Conservation (phyloP, 495 filamentous ascomycete genomes). For the Aspergillus nanangensis region DNA sequence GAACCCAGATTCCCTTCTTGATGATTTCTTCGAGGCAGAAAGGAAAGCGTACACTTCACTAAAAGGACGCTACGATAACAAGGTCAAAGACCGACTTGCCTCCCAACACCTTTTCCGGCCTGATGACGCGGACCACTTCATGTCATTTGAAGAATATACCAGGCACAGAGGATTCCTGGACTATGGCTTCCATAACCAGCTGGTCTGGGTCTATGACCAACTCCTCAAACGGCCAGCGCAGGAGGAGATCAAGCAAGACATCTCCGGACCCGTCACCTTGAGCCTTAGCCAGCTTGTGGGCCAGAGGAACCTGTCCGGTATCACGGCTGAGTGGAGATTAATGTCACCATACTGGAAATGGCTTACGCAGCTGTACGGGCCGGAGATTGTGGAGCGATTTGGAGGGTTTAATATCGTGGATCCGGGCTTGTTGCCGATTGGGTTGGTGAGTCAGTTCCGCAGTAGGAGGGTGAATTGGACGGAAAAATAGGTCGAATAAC, state of each 20-base stretch:
- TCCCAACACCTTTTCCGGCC: background rate
- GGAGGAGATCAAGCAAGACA: slow-evolving; percentile 3
- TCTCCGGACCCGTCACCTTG: background rate
- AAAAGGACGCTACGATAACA: slow-evolving; percentile 1
- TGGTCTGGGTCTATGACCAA: slow-evolving; percentile 2
- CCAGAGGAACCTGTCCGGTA: slow-evolving; percentile 1
- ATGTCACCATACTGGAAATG: slow-evolving; percentile 12
- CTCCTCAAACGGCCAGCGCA: slow-evolving; percentile 5
- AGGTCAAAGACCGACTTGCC: background rate
- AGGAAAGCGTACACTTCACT: background rate
- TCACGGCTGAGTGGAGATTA: background rate
- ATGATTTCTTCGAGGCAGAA: slow-evolving; percentile 6
- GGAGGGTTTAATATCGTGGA: slow-evolving; percentile 13
- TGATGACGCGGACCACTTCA: slow-evolving; percentile 1
- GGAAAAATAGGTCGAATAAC: background rate
- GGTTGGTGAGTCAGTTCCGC: slow-evolving; percentile 12
- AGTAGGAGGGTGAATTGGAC: slow-evolving; percentile 11
- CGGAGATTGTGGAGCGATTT: slow-evolving; percentile 10
- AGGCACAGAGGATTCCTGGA: slow-evolving; percentile 4
- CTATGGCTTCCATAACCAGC: slow-evolving; percentile 4
- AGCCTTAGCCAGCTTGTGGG: background rate
- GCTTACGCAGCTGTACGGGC: slow-evolving; percentile 12
- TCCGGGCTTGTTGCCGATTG: slow-evolving; percentile 10
- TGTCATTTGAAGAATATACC: slow-evolving; percentile 10
- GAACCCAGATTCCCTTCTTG: slow-evolving; percentile 2